Conservation (phyloP, 1,284 basidiomycete species). For the Moniliophthora roreri region DNA sequence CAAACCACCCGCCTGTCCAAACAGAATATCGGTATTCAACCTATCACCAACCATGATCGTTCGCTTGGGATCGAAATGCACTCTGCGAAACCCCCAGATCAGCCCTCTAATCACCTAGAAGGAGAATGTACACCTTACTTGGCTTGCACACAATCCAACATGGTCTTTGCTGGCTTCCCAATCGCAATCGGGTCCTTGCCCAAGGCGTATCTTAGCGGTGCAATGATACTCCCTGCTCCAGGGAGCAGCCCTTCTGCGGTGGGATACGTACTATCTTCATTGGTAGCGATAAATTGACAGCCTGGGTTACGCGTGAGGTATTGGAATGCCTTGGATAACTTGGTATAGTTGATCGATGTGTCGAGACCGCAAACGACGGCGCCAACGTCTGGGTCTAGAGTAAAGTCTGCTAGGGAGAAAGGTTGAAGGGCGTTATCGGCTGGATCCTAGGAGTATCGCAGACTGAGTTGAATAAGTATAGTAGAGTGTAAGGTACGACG, state of each 20-base stretch:
- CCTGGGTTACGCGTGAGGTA: slow-evolving; percentile 81
- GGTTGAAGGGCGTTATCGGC: slow-evolving; percentile 76
- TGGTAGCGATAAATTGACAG: slow-evolving; percentile 90
- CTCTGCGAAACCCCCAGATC: slow-evolving; percentile 40
- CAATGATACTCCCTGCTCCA: slow-evolving; percentile 83
- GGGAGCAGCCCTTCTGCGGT: slow-evolving; percentile 80
- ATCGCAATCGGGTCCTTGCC: slow-evolving; percentile 76
- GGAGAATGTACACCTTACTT: slow-evolving; percentile 58
- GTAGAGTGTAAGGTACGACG: not conserved
- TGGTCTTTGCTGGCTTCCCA: slow-evolving; percentile 90
- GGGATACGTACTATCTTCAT: slow-evolving; percentile 91
- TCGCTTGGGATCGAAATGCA: slow-evolving; percentile 79
- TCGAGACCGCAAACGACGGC: slow-evolving; percentile 93
- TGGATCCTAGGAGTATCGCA: slow-evolving; percentile 61
- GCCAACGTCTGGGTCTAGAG: slow-evolving; percentile 76
- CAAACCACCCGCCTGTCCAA: slow-evolving; percentile 85
- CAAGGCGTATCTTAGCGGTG: slow-evolving; percentile 78
- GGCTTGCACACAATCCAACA: slow-evolving; percentile 96
- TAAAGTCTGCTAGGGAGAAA: slow-evolving; percentile 71
- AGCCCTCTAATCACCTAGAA: not conserved
- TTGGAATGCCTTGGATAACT: slow-evolving; percentile 91
- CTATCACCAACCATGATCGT: slow-evolving; percentile 97
- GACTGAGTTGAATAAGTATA: not conserved
- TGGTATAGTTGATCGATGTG: slow-evolving; percentile 83
- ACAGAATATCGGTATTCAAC: slow-evolving; percentile 92